These are phyloP conservation scores for Ormosia semicastrata DNA, from an alignment of 306 rosid genomes.

Conservation along the genomic window DNA sequence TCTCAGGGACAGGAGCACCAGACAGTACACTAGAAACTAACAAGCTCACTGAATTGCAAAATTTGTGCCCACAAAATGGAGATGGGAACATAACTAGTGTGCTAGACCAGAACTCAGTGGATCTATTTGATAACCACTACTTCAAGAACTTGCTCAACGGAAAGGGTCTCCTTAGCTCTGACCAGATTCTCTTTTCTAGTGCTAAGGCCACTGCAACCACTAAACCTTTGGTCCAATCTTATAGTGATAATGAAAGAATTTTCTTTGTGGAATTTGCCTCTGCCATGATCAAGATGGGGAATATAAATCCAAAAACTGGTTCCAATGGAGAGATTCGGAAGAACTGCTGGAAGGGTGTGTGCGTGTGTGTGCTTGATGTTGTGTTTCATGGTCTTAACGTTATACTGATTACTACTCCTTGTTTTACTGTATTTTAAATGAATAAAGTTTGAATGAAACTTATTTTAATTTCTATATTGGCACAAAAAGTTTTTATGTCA, in stretches of 20 bases:
- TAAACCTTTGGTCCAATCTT: constrained; percentile 52
- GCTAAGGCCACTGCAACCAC: constrained; percentile 37
- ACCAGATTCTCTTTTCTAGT: constrained; percentile 57
- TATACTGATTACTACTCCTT: background rate
- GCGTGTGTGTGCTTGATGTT: too few species aligned
- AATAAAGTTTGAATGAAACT: background rate
- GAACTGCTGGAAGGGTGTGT: too few species aligned
- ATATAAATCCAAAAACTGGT: constrained; percentile 49
- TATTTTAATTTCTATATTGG: too few species aligned
- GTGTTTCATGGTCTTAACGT: background rate
- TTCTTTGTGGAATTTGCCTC: constrained; percentile 51
- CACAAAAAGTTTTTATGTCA: too few species aligned
- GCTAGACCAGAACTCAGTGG: constrained; percentile 56
- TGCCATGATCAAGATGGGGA: constrained; percentile 83
- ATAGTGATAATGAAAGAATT: constrained; percentile 32
- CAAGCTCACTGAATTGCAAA: constrained; percentile 50
- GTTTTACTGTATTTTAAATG: background rate
- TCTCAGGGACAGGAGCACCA: constrained; percentile 44
- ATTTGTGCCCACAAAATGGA: constrained; percentile 43
- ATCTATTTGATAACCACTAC: constrained; percentile 68
- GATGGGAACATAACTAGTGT: constrained; percentile 52
- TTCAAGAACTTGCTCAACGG: constrained; percentile 50
- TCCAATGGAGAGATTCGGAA: constrained; percentile 63
- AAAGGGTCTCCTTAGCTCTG: constrained; percentile 69
- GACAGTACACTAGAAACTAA: constrained; percentile 45